phyloP scores from a whole-genome alignment of 2,329 filamentous ascomycete genomes.

The Trichophyton mentagrophytes region DNA sequence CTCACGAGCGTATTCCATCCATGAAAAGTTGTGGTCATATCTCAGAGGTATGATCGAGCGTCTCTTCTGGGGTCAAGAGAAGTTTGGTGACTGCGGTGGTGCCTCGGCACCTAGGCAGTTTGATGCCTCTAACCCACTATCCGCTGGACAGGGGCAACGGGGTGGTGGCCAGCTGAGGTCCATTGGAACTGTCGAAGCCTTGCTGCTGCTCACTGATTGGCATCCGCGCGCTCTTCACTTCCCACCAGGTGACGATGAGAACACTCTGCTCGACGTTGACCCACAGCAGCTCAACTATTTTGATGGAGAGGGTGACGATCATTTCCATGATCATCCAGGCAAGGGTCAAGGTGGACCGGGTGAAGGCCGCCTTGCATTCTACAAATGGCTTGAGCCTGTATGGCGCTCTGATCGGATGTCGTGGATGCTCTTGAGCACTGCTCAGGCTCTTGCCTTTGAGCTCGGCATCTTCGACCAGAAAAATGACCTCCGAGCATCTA shows the following conservation, averaged over 20 bases:
- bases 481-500: slow-evolving; percentile 53
- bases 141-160: slow-evolving; percentile 12
- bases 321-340: slow-evolving; percentile 22
- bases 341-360: slow-evolving; percentile 47
- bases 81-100: slow-evolving; percentile 78
- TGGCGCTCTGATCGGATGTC: slow-evolving; percentile 94
- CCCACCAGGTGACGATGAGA: slow-evolving; percentile 57
- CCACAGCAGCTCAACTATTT: slow-evolving; percentile 57
- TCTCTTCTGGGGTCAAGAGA: slow-evolving; percentile 90
- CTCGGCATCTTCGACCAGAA: slow-evolving; percentile 90
- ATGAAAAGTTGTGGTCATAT: slow-evolving; percentile 91
- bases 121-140: slow-evolving; percentile 5
- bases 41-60: slow-evolving; percentile 90
- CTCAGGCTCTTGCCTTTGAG: slow-evolving; percentile 80
- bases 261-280: slow-evolving; percentile 53
- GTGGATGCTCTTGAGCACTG: slow-evolving; percentile 92
- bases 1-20: slow-evolving; percentile 79
- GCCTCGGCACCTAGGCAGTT: slow-evolving; percentile 32
- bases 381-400: slow-evolving; percentile 91
- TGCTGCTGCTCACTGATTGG: slow-evolving; percentile 94
- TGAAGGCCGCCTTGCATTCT: slow-evolving; percentile 66
- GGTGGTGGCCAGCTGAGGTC: slow-evolving; percentile 66
- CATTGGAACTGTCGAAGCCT: slow-evolving; percentile 82
- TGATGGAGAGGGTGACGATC: slow-evolving; percentile 35
- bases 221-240: slow-evolving; percentile 91